Evolutionary conservation across 1,284 basidiomycete species (phyloP).

Genomic region (Boletus mariae): DNA sequence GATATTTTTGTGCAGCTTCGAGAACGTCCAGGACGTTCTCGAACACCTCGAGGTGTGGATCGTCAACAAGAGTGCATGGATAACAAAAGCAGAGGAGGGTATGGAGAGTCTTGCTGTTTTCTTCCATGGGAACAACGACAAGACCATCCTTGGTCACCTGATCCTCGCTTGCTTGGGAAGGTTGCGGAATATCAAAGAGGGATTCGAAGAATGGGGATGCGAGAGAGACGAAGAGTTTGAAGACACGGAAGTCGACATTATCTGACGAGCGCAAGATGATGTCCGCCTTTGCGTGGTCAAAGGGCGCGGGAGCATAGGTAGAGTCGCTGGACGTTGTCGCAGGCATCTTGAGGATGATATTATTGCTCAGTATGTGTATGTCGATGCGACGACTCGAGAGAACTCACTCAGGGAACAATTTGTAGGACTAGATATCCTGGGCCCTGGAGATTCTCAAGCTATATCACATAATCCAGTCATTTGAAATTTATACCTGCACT

Average conservation of each 20-base stretch:
- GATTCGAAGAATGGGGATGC: slow-evolving; percentile 40
- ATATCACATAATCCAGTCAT: too few species aligned
- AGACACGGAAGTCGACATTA: slow-evolving; percentile 32
- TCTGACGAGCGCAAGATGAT: slow-evolving; percentile 42
- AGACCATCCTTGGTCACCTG: slow-evolving; percentile 19
- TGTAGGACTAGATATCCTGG: too few species aligned
- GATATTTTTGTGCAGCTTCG: slow-evolving; percentile 17
- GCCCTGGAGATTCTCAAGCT: too few species aligned
- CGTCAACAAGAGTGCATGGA: slow-evolving; percentile 21
- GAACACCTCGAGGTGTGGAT: slow-evolving; percentile 14
- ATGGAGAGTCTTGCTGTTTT: slow-evolving; percentile 14
- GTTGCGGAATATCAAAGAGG: slow-evolving; percentile 42
- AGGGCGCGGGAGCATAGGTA: slow-evolving; percentile 16
- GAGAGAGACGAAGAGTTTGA: slow-evolving; percentile 33
- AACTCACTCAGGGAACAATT: too few species aligned
- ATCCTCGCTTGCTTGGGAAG: slow-evolving; percentile 9
- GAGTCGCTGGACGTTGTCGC: too few species aligned
- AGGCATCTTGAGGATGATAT: too few species aligned
- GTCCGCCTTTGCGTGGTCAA: slow-evolving; percentile 20
- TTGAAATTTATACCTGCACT: too few species aligned
- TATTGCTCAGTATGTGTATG: too few species aligned
- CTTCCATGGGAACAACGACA: slow-evolving; percentile 13
- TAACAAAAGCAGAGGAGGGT: slow-evolving; percentile 23
- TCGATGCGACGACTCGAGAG: too few species aligned
- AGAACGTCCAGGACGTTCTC: slow-evolving; percentile 9